phyloP scores from a whole-genome alignment of 2,329 filamentous ascomycete genomes.

The Pseudogymnoascus sp. region DNA sequence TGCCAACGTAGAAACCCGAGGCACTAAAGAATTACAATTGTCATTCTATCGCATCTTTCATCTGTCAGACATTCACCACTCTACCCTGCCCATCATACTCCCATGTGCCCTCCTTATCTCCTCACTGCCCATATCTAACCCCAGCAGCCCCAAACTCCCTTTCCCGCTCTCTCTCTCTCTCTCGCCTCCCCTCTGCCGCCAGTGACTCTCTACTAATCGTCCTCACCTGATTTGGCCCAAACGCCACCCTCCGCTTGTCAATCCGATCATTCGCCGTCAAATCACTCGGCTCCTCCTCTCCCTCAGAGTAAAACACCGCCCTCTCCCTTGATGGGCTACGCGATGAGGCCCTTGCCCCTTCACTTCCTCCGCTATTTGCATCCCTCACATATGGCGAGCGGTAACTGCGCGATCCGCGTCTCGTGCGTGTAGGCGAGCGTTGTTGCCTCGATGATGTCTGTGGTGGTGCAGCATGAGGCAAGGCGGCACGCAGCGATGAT shows the following conservation, averaged over 20 bases:
- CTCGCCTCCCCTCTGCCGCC: not conserved
- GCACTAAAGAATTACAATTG: not conserved
- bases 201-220: conserved; percentile 2
- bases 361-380: not conserved
- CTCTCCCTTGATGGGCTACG: not conserved
- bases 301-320: not conserved
- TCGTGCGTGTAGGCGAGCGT: not conserved
- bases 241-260: not conserved
- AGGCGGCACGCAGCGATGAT: not conserved
- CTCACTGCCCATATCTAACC: not conserved
- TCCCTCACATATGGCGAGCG: not conserved
- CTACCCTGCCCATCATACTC: not conserved
- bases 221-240: not conserved
- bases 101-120: not conserved
- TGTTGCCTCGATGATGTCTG: not conserved
- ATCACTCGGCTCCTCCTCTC: not conserved
- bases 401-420: not conserved
- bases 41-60: not conserved
- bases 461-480: not conserved
- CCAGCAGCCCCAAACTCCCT: not conserved
- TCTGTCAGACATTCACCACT: not conserved
- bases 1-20: not conserved
- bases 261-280: conserved; percentile 5
- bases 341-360: not conserved
- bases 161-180: not conserved